Evolutionary conservation across 495 filamentous ascomycete species (phyloP), one percentile per base, ranked within the genome.

Genomic region (Amphirosellinia nigrospora): DNA sequence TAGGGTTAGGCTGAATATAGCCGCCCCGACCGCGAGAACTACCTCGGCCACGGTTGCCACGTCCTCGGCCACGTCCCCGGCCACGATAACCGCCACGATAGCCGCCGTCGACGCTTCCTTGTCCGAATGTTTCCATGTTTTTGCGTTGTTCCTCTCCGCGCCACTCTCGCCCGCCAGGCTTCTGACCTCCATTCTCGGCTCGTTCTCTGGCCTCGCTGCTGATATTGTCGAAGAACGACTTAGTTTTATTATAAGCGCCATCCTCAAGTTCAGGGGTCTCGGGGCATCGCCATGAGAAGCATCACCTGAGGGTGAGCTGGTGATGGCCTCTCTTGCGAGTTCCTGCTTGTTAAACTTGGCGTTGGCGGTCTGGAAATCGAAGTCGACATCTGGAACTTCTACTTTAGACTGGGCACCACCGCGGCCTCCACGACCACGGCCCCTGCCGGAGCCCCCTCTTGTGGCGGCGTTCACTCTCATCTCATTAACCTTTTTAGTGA

Each of bases 301-400:
- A 53, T 92, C 91, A 8, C 77, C 79, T n/a, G 90, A 72, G 3
- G 93, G 91, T 13, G 91, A 89, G 13, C 92, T 91, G 55, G 93
- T 91, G 79, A 94, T 93, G 7, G 93, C 94, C 78, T 97, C 94
- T 81, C 97, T 97, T 21, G 93, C 91, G 39, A 98, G 80, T 74
- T 97, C 94, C 73, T 97, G 90, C 82, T 99, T 99, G 85, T 96
- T 98, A 84, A 99, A 98, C 79, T 97, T 97, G 19, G 94, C 94
- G 75, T 99, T 99, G 58, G 95, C 87, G 10, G 89, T 89, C 71
- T 91, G 90, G 78, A 99, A 99, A 77, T 99, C 96, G 76, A 93
- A 99, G 74, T 98, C 96, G 3, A 92, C 88, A 41, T 89, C 84
- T 0, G 96, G 96, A 36, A 98, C 91, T 66, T 97, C 95, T 26